Evolutionary conservation across 306 rosid genomes (phyloP), one percentile per base, ranked within the genome.

Genomic region (Carpinus viminea): DNA sequence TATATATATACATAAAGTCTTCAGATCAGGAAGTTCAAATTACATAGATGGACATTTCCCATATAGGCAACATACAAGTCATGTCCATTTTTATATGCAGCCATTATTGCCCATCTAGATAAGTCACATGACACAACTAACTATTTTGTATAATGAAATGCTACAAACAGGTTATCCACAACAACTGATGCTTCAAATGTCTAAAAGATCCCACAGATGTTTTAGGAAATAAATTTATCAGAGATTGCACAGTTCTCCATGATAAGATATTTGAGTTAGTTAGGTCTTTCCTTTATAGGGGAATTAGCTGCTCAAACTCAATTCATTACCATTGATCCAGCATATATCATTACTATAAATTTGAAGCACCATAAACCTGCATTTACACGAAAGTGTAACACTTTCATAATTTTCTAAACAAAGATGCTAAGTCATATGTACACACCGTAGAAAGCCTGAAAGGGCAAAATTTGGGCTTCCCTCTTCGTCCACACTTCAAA

Each of bases 381-480:
- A 69, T 2, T 11, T 16, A 38, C 56, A 74, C 12, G 43, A 6
- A 50, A 20, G 24, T 60, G 47, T 3, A 59, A 68, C 12, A 17
- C 16, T 65, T 5, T 41, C 21, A 51, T 38, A 62, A 36, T 43
- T 24, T 24, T 18, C 41, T 72, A 48, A 43, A 78, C 76, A 43
- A 64, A 73, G 34, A 45, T 21, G 46, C 4, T 66, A 47, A 73
- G 66, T 20, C 62, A 62, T 2, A 50, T 46, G 56, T 41, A 47
- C 88, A 12, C 80, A 93, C 98, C 89, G 81, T 85, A 47, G 97
- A 93, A 85, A 93, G 94, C 81, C 94, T 75, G 83, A 93, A 93
- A 68, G 89, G 97, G 70, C 88, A 91, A 55, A 90, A 90, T 81
- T 93, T 91, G 7, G 97, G 97, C 74, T 93, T 93, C 84, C 97